Evolutionary conservation across 2,329 filamentous ascomycete species (phyloP), one percentile per base, ranked within the genome.

Genomic region (Alternaria postmessia): DNA sequence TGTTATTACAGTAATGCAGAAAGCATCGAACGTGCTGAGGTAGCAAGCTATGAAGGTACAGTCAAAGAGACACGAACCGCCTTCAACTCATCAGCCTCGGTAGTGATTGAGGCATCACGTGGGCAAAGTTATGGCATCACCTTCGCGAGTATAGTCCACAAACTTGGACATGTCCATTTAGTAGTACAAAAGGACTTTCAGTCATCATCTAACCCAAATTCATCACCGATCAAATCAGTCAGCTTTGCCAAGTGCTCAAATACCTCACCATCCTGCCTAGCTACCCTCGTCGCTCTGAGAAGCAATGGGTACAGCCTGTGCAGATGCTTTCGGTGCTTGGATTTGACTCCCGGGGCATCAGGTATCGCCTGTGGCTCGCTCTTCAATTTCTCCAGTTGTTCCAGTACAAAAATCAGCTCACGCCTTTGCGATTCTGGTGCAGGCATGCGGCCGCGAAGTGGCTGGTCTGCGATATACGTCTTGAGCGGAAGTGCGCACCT

Each of bases 381-480:
- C 55, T 85, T 82, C 60, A 98, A 81, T 18, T 84, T 82, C 1
- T 91, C 86, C 34, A 97, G 81, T 46, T 87, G 82, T 49, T 82
- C 80, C 18, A 98, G 81, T 24, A 94, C 84, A 71, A 91, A 90
- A 5, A 91, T 75, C 11, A 99, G 81, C 74, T 97, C 95, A 63
- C 87, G 89, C 43, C 92, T 86, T 72, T 97, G 92, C 8, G 88
- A 89, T 5, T 92, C 83, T 0, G 94, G 94, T 75, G 95, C 92
- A 5, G 95, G 95, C 88, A 96, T 95, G 51, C 89, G 86, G 0
- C 95, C 94, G 14, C 95, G 68, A 20, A 99, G 82, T 1, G 94
- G 94, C 74, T 97, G 94, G 76, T 99, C 95, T 4, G 93, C 91
- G 46, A 96, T 89, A 74, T 96, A 98, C 1, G 89, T 85, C 57